These are phyloP conservation scores for Scytalidium lignicola DNA, from an alignment of 2,329 filamentous ascomycete species.

Conservation along the genomic window DNA sequence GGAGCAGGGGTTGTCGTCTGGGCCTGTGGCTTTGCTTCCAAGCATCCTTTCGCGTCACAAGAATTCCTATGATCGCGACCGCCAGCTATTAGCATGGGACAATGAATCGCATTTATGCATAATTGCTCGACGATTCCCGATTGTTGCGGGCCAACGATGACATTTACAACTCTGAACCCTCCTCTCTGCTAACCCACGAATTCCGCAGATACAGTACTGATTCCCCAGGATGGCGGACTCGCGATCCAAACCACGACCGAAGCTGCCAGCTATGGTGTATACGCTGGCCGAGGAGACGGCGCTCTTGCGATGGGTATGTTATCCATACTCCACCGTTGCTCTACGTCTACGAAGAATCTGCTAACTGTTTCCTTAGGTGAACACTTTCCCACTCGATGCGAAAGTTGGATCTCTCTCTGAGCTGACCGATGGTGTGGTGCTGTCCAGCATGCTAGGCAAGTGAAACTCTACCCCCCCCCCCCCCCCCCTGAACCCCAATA, in stretches of 20 bases:
- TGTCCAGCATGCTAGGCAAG: constrained; percentile 32
- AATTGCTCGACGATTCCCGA: constrained; percentile 1
- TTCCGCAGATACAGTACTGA: neutral
- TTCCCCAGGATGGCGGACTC: constrained; percentile 3
- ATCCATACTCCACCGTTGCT: constrained; percentile 8
- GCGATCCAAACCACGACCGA: neutral
- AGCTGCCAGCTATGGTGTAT: constrained; percentile 12
- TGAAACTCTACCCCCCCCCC: constrained; percentile 29
- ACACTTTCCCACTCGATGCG: constrained; percentile 27
- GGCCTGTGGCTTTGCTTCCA: neutral
- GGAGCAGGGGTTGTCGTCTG: neutral
- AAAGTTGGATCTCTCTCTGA: constrained; percentile 25
- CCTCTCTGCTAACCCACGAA: constrained; percentile 11
- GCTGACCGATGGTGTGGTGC: constrained; percentile 28
- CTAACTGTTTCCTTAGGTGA: constrained; percentile 24
- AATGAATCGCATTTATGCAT: constrained; percentile 13
- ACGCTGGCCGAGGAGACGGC: constrained; percentile 43
- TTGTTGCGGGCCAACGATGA: constrained; percentile 3
- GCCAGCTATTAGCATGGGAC: constrained; percentile 3
- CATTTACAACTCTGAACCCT: constrained; percentile 7
- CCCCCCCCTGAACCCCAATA: neutral
- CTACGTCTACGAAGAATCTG: neutral
- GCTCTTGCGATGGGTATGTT: constrained; percentile 50
- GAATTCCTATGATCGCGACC: constrained; percentile 5
- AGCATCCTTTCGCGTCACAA: neutral